Base-by-base conservation (phyloP, 225 moss, liverwort and hornwort species). In the Anthoceros angustus region DNA sequence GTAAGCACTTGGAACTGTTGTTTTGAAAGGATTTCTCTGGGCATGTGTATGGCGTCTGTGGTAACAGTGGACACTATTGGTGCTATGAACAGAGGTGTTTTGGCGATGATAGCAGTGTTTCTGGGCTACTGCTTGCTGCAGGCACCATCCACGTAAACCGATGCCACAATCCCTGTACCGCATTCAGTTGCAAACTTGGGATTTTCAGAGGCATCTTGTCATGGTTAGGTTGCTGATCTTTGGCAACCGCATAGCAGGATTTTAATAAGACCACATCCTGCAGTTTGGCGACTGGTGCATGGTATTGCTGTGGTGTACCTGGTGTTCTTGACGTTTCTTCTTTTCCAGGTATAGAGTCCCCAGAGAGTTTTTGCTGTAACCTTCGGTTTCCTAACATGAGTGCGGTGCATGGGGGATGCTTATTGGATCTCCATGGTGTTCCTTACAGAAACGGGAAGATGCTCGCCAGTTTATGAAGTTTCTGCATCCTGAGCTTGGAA, bases 181-280 rank as follows among this genome's bases (percentile, higher is more conserved):
- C 20, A 12, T 43, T 40, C 40, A 40, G 0, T 14, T 5, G n/a
- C 39, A 20, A 38, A 64, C 45, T n/a, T 55, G 7, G 18, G 12
- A 63, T 18, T 40, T 63, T 24, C 20, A 11, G 64, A 25, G 15
- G 12, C 20, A 9, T 43, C 10, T 70, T 16, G 43, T 70, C 10
- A 12, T 64, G 25, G 9, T 26, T n/a, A 25, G 21, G 26, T 68
- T 12, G 41, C 55, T 55, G 55, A 55, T 20, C 8, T 55, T 8
- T 7, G 6, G 6, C 20, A 64, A 39, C 23, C 32, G n/a, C 20
- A n/a, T 64, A 16, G 39, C 70, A 93, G 93, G 74, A 87, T 94
- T 83, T 74, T 94, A 71, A 86, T 94, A 64, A 83, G 94, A 77
- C 94, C 90, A 43, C 94, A 90, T 80, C 94, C 94, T 68, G 87